A percentile compares a stretch with the other conserved stretches of the same genome.
Evolutionary conservation across 2,329 filamentous ascomycete species (phyloP).

Genomic region (Hymenoscyphus salicellus): DNA sequence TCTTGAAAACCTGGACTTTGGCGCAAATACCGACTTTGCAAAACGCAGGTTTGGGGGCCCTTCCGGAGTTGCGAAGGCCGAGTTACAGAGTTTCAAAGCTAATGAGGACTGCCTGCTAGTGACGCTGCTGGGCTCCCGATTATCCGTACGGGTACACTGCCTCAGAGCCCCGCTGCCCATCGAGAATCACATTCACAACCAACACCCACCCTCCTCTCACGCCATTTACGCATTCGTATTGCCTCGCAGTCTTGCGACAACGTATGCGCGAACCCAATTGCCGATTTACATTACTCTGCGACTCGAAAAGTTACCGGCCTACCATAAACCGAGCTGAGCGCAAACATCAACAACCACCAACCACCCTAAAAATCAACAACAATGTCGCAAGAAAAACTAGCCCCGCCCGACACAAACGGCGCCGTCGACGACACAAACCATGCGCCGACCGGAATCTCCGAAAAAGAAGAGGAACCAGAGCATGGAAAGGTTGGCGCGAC

Average conservation of each 20-base stretch:
- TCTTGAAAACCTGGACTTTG: background rate
- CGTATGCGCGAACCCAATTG: background rate
- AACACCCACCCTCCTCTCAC: background rate
- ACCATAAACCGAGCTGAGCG: background rate
- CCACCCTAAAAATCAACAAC: background rate
- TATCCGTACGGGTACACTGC: background rate
- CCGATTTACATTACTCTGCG: background rate
- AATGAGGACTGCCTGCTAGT: background rate
- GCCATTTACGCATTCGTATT: background rate
- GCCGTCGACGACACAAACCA: conserved; percentile 5
- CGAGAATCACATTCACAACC: background rate
- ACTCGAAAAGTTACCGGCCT: background rate
- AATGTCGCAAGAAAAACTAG: conserved; percentile 22
- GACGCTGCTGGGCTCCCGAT: background rate
- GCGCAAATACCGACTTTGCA: background rate
- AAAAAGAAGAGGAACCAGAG: conserved; percentile 17
- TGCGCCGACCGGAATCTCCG: conserved; percentile 18
- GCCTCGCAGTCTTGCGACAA: background rate
- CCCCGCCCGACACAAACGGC: conserved; percentile 11
- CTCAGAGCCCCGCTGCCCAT: background rate
- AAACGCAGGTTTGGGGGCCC: background rate
- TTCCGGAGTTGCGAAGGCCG: background rate
- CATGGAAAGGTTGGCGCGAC: conserved; percentile 20
- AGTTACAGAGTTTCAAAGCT: background rate
- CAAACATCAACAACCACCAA: conserved; percentile 1